phyloP scores from a whole-genome alignment of 2,329 filamentous ascomycete genomes.

The Fusarium nisikadoi region DNA sequence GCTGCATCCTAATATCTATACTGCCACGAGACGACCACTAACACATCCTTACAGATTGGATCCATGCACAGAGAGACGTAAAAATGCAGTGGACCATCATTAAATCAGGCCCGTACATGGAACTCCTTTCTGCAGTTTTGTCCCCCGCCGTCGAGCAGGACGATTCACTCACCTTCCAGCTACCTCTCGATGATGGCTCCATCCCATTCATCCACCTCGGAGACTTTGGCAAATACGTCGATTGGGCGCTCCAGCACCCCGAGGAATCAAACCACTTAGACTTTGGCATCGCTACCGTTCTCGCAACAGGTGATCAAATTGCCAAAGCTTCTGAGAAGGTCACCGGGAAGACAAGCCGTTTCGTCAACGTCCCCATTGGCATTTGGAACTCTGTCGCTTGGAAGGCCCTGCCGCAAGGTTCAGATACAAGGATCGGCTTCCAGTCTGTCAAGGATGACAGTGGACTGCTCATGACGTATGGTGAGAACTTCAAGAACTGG shows the following conservation, averaged over 20 bases:
- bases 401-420: background rate
- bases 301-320: background rate
- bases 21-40: background rate
- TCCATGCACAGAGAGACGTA: background rate
- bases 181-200: background rate
- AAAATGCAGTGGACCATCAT: background rate
- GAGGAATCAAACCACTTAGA: background rate
- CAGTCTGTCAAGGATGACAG: background rate
- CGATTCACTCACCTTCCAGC: accelerated
- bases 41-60: background rate
- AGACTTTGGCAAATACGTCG: background rate
- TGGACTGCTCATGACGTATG: background rate
- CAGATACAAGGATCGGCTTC: background rate
- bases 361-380: background rate
- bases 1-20: accelerated
- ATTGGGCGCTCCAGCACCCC: background rate
- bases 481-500: background rate
- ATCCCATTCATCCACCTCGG: background rate
- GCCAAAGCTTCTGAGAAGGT: background rate
- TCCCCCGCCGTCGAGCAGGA: background rate
- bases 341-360: accelerated
- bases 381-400: background rate
- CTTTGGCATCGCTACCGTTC: background rate
- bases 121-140: background rate
- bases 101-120: background rate